Base-by-base conservation (phyloP, 2,329 filamentous ascomycete species). In the Ophiostoma triangulosporum region DNA sequence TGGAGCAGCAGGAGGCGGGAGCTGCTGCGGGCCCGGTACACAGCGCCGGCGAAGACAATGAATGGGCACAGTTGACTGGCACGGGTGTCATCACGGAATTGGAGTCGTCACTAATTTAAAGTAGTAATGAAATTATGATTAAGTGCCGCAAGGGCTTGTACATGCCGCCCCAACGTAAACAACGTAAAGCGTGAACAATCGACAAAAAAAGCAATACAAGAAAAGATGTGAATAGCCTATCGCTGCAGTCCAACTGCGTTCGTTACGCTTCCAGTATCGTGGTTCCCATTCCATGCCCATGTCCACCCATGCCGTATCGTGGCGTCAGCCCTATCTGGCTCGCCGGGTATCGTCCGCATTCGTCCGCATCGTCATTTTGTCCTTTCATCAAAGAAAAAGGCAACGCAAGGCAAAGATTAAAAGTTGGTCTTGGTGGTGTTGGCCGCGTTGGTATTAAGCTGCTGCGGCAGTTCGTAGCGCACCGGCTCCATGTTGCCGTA, bases 381-480 rank as follows among this genome's bases (percentile, higher is more conserved):
- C 12, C 29, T 31, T 17, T 38, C 17, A 38, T 3, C 35, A 9
- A 14, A 12, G 11, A 14, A 12, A 3, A 20, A 43, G 20, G 1
- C 6, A 3, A 11, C 29, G 29, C 11, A 31, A 6, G 6, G 29
- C 29, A 11, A 14, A 2, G 14, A 1, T 26, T 43, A 43, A 26
- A 43, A 43, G 38, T 43, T 43, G 38, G 38, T 43, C 38, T 43
- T 43, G 38, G 38, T 11, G n/a, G 38, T 43, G 38, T 31, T 24
- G 48, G 48, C 31, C 3, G 17, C 6, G 14, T 31, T 17, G 24
- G 24, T 27, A 24, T 29, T 46, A 24, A 46, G 43, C 46, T 48
- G 46, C 46, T 48, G 46, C 9, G 46, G 46, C 46, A 48, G 46
- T 3, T 48, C 46, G 46, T 48, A 48, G 46, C 46, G 46, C 17